phyloP scores from a whole-genome alignment of 2,329 filamentous ascomycete species.

The Cytospora piceicola region DNA sequence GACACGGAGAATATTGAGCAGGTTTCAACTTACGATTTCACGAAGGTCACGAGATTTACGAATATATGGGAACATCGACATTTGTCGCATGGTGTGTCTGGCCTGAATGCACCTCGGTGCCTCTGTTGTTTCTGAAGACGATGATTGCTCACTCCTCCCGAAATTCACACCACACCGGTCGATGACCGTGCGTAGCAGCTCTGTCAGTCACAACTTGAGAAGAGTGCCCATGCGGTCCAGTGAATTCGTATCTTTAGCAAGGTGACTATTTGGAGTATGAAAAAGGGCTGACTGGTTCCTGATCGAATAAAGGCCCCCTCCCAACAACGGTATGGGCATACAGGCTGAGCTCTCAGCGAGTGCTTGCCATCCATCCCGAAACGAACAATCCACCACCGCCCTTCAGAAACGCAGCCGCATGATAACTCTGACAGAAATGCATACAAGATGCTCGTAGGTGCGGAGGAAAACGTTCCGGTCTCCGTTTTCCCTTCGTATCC shows the following conservation, averaged over 20 bases:
- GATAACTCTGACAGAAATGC: neutral
- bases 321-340: neutral
- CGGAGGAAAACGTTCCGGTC: neutral
- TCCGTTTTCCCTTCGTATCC: too few relatives aligned
- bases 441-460: neutral
- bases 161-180: neutral
- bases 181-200: neutral
- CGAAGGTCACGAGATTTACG: neutral
- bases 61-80: neutral
- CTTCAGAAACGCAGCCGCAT: neutral
- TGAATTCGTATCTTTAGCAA: neutral
- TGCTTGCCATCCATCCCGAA: neutral
- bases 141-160: neutral
- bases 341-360: neutral
- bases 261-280: neutral
- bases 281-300: neutral
- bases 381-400: neutral
- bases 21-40: constrained; percentile 11
- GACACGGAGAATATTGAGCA: neutral
- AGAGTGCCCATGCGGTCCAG: neutral
- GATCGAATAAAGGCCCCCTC: neutral
- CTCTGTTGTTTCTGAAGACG: neutral
- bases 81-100: neutral
- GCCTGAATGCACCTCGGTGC: neutral
- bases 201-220: neutral